A percentile compares a stretch with the other conserved stretches of the same genome.
Evolutionary conservation across 768 basidiomycete species (phyloP).

Genomic region (Termitomyces bulborhizus): DNA sequence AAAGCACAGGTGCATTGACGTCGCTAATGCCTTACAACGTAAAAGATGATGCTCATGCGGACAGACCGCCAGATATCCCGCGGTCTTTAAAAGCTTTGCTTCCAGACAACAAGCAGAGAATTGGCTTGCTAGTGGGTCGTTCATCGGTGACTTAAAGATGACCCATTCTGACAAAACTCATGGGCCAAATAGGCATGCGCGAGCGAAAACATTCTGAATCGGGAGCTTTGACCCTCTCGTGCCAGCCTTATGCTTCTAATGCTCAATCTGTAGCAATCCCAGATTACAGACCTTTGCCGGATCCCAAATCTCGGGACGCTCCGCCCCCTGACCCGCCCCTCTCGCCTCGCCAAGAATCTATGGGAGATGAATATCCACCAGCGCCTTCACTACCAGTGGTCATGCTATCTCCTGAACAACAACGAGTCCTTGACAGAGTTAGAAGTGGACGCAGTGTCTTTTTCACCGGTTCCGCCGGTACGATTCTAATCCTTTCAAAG

Average conservation of each 20-base stretch:
- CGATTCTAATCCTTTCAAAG: not conserved
- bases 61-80: conserved; percentile 50
- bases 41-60: not conserved
- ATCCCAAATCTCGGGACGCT: not conserved
- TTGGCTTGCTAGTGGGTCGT: conserved; percentile 35
- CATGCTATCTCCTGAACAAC: conserved; percentile 51
- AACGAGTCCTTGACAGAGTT: conserved; percentile 42
- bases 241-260: not conserved
- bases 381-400: conserved; percentile 2
- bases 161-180: not conserved
- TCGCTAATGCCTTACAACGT: not conserved
- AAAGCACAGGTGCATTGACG: conserved; percentile 32
- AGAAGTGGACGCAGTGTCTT: conserved; percentile 62
- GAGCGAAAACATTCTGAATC: not conserved
- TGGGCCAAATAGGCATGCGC: not conserved
- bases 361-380: not conserved
- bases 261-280: not conserved
- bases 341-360: not conserved
- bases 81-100: conserved; percentile 47
- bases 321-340: not conserved
- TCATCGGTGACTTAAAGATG: not conserved
- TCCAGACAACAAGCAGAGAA: conserved; percentile 34
- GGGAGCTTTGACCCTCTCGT: not conserved
- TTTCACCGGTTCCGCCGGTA: conserved; percentile 84
- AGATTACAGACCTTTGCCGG: not conserved